phyloP scores from a whole-genome alignment of 1,284 basidiomycete species.

The Pholiota adiposa region DNA sequence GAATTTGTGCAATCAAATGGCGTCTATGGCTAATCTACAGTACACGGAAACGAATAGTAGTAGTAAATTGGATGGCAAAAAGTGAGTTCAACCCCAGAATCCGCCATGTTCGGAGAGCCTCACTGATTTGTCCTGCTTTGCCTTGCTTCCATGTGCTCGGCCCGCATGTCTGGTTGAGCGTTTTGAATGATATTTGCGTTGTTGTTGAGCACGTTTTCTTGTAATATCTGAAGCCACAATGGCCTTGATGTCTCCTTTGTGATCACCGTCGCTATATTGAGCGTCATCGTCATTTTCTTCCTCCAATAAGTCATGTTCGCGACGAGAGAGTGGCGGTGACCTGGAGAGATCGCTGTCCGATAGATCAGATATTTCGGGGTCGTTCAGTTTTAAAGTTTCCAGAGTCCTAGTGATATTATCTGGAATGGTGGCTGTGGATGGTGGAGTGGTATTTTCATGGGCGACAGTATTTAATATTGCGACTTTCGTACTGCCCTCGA shows the following conservation, averaged over 20 bases:
- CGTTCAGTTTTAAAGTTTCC: constrained; percentile 21
- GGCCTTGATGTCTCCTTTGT: constrained; percentile 46
- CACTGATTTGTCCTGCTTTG: constrained; percentile 75
- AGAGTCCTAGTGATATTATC: constrained; percentile 8
- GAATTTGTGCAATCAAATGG: constrained; percentile 2
- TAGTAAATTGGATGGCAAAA: background rate
- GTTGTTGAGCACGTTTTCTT: constrained; percentile 64
- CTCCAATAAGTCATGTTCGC: constrained; percentile 40
- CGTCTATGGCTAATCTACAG: background rate
- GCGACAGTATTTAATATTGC: background rate
- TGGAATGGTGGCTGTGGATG: background rate
- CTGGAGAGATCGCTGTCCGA: constrained; percentile 38
- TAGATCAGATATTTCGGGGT: constrained; percentile 27
- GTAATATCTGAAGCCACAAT: constrained; percentile 69
- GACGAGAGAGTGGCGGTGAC: constrained; percentile 50
- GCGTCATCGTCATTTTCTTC: constrained; percentile 12
- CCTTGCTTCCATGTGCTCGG: constrained; percentile 81
- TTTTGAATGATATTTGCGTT: constrained; percentile 77
- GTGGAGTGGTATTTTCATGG: background rate
- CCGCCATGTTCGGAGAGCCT: constrained; percentile 60
- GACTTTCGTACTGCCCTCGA: constrained; percentile 23
- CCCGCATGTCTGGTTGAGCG: constrained; percentile 68
- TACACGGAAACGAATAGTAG: background rate
- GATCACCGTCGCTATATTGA: constrained; percentile 6
- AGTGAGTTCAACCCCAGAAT: constrained; percentile 59